Base-by-base conservation (phyloP, 331 rosid genomes). In the Ulmus americana region DNA sequence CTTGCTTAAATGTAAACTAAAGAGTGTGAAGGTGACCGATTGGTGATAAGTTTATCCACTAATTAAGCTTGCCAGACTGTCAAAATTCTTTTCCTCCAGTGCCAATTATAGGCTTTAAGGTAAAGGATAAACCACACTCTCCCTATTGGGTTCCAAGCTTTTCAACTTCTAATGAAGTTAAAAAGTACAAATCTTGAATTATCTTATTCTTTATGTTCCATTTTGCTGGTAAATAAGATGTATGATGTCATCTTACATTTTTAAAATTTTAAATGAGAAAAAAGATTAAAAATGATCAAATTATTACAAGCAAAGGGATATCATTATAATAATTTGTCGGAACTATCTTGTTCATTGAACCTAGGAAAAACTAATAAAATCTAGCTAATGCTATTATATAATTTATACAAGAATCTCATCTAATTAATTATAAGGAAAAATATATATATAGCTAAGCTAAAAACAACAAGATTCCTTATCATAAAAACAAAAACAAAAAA, bases 331-430 rank as follows among this genome's bases (percentile, higher is more conserved):
- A 22, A 53, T 8, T 53, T 35, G 59, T 9, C 41, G 16, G 59
- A 56, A 8, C 55, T 51, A 11, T 28, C 9, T 9, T 15, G 67
- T 46, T 46, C 55, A 46, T 22, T 63, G 55, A 63, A 63, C 67
- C 28, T 62, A 6, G 35, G 35, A 28, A 28, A 2, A 20, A 43
- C 40, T 16, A 13, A 7, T 10, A 38, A 11, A 35, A 10, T 44
- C 52, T 20, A 62, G 20, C 6, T 10, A 7, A 45, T 62, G 8
- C 5, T 7, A 20, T 45, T 46, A 62, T 45, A 62, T 28, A 28
- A 28, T 2, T 28, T 28, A 28, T 28, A 28, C 35, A 28, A 28
- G 35, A 28, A 28, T 28, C 35, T 28, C 35, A 28, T 28, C 35
- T 2, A 28, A 28, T 28, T 28, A 28, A 28, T 28, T 28, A 28